phyloP scores from a whole-genome alignment of 2,329 filamentous ascomycete species.

The Trichophaea hybrida region DNA sequence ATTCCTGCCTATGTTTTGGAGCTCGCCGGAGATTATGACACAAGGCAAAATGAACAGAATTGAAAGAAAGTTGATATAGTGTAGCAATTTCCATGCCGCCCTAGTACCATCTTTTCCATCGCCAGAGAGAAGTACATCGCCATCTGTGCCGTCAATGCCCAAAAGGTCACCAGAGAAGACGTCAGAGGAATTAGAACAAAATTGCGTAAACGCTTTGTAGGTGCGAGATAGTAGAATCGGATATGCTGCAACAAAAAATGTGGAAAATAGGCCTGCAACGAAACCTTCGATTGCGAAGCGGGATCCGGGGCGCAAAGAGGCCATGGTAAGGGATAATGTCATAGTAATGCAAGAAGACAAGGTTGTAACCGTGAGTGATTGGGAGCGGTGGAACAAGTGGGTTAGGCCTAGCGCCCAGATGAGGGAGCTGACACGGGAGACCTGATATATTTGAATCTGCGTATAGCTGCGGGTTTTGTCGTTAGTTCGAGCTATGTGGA shows the following conservation, averaged over 20 bases:
- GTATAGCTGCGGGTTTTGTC: constrained; percentile 33
- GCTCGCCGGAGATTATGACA: constrained; percentile 38
- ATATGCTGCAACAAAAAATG: constrained; percentile 39
- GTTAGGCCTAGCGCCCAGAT: constrained; percentile 39
- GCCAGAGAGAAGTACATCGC: constrained; percentile 13
- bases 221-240: constrained; percentile 38
- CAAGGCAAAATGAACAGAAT: constrained; percentile 38
- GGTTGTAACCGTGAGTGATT: constrained; percentile 36
- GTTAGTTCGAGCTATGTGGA: constrained; percentile 1
- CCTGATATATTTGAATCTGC: constrained; percentile 39
- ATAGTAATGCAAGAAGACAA: constrained; percentile 39
- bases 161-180: constrained; percentile 28
- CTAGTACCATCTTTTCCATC: constrained; percentile 35
- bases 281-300: constrained; percentile 40
- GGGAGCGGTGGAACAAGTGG: constrained; percentile 33
- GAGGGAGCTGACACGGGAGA: constrained; percentile 39
- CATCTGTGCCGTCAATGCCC: constrained; percentile 32
- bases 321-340: constrained; percentile 39
- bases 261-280: constrained; percentile 40
- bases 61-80: constrained; percentile 40
- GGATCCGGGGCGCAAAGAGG: constrained; percentile 34
- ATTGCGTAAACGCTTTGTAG: constrained; percentile 33
- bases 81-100: constrained; percentile 39
- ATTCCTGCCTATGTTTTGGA: constrained; percentile 37
- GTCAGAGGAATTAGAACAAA: not conserved